These are phyloP conservation scores for Trichoderma sp. DNA, from an alignment of 2,329 filamentous ascomycete species.

Conservation along the genomic window DNA sequence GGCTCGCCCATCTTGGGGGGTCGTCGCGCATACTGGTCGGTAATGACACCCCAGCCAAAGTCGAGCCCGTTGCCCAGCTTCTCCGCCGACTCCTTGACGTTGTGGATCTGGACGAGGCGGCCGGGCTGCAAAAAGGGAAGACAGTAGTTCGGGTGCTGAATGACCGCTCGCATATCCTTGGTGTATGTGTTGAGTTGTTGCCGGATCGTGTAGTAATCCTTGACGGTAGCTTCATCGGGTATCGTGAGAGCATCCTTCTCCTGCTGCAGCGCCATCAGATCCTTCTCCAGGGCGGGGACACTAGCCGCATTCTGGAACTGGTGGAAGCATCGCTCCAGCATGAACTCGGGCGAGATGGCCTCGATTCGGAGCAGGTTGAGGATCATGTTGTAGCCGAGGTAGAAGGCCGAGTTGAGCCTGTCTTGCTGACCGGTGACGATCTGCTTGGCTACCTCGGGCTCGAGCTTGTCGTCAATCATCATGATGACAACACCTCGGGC, in stretches of 20 bases:
- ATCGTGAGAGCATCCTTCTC: constrained; percentile 75
- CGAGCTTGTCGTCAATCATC: constrained; percentile 98
- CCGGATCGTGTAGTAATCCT: constrained; percentile 90
- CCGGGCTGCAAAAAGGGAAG: constrained; percentile 83
- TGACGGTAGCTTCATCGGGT: constrained; percentile 82
- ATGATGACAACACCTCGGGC: constrained; percentile 98
- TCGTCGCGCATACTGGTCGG: constrained; percentile 70
- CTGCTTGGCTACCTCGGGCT: constrained; percentile 88
- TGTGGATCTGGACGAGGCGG: constrained; percentile 84
- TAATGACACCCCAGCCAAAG: constrained; percentile 92
- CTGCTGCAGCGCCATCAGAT: constrained; percentile 75
- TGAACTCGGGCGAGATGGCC: constrained; percentile 97
- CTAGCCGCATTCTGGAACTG: constrained; percentile 96
- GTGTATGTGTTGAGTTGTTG: constrained; percentile 82
- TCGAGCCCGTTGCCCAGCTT: constrained; percentile 53
- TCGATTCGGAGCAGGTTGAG: constrained; percentile 96
- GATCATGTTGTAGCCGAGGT: constrained; percentile 99
- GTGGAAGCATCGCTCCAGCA: constrained; percentile 97
- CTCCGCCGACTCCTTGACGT: constrained; percentile 55
- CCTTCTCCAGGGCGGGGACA: constrained; percentile 80
- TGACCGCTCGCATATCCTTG: constrained; percentile 86
- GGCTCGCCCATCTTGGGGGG: constrained; percentile 67
- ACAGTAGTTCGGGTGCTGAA: constrained; percentile 88
- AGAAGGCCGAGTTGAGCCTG: constrained; percentile 95
- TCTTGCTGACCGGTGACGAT: constrained; percentile 98